Evolutionary conservation across 495 filamentous ascomycete genomes (phyloP).

Genomic region (Penicillium manginii): DNA sequence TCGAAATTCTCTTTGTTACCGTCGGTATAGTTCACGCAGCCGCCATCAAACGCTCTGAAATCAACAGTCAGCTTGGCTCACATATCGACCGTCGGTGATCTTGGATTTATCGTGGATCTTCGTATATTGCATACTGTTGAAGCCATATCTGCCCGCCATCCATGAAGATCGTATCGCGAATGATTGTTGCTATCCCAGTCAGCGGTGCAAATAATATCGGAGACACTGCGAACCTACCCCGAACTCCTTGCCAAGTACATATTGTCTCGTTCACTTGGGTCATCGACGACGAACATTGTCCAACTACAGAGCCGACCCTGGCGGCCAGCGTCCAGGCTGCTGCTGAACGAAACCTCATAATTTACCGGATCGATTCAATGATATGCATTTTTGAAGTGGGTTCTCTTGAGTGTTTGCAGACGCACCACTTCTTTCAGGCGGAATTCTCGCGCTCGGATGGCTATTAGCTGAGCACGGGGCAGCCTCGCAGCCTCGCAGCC

Average conservation of each 20-base stretch:
- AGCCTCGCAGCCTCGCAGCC: neutral
- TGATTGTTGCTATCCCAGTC: neutral
- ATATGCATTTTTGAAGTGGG: neutral
- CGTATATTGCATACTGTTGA: neutral
- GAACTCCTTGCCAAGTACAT: neutral
- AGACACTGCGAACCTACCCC: neutral
- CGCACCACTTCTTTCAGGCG: neutral
- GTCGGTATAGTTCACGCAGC: neutral
- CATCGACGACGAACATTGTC: neutral
- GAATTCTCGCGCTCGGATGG: neutral
- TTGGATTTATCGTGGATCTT: neutral
- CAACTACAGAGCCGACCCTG: neutral
- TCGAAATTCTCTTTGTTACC: neutral
- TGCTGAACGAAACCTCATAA: neutral
- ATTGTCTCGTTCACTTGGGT: neutral
- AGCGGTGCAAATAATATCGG: neutral
- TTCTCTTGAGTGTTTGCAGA: neutral
- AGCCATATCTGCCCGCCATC: neutral
- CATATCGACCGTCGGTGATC: neutral
- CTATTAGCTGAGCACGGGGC: neutral
- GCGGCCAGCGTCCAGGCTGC: neutral
- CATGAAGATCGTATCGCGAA: neutral
- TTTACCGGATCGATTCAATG: neutral
- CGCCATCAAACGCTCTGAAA: neutral
- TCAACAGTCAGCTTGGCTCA: neutral